These are phyloP conservation scores for Closterium sp. DNA, from an alignment of 139 green algal species.

Conservation along the genomic window DNA sequence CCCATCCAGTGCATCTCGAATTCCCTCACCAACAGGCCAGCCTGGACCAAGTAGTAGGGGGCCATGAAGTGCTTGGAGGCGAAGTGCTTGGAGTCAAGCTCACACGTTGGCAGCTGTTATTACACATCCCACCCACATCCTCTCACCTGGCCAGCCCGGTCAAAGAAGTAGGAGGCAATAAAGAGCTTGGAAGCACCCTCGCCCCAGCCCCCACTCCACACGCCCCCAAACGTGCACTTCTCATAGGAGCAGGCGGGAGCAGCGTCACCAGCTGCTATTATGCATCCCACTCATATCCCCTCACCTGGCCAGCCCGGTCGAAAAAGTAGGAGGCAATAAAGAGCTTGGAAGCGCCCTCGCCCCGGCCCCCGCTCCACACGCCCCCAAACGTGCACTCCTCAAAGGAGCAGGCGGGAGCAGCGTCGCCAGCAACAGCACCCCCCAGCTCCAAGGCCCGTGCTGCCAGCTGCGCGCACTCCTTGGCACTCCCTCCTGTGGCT, in stretches of 20 bases:
- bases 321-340: conserved; percentile 97
- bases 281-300: too few species aligned
- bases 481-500: conserved; percentile 29
- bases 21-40: not conserved
- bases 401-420: conserved; percentile 51
- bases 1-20: too few species aligned
- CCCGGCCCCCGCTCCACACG: conserved; percentile 67
- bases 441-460: conserved; percentile 39
- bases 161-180: conserved; percentile 95
- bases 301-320: conserved; percentile 69
- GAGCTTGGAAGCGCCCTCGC: conserved; percentile 58
- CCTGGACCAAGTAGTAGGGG: not conserved
- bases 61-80: not conserved
- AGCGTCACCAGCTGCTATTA: too few species aligned
- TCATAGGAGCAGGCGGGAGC: conserved; percentile 43
- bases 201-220: conserved; percentile 56
- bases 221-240: conserved; percentile 86
- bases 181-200: conserved; percentile 70
- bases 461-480: conserved; percentile 49
- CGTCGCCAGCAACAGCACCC: not conserved
- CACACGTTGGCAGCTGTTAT: too few species aligned
- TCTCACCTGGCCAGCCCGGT: conserved; percentile 71
- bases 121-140: not conserved
- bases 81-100: not conserved
- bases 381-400: conserved; percentile 88